Evolutionary conservation across 2,329 filamentous ascomycete species (phyloP).

Genomic region (Fusarium sp.): DNA sequence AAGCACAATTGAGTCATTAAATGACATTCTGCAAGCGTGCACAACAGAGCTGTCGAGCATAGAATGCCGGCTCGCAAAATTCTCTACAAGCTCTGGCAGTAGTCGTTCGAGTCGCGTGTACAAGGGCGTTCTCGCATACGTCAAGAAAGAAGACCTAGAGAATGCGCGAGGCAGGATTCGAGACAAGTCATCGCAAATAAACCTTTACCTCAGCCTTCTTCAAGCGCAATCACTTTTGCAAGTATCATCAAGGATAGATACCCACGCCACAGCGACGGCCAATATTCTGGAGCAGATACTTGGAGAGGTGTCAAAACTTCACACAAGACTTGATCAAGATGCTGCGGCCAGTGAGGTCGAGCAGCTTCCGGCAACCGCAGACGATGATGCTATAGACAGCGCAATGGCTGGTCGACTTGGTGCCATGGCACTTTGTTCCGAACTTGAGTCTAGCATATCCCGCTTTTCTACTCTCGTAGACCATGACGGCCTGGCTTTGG

Average conservation of each 20-base stretch:
- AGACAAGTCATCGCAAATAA: constrained; percentile 17
- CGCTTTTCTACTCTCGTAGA: constrained; percentile 4
- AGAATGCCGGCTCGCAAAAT: not conserved
- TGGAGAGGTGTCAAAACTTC: constrained; percentile 1
- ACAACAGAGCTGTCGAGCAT: not conserved
- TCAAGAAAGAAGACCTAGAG: constrained; percentile 24
- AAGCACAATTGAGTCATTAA: constrained; percentile 3
- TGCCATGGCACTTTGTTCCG: constrained; percentile 10
- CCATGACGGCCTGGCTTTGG: constrained; percentile 2
- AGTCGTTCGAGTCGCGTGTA: not conserved
- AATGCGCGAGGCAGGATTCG: constrained; percentile 8
- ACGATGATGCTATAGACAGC: not conserved
- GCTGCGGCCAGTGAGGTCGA: not conserved
- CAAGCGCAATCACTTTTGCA: constrained; percentile 16
- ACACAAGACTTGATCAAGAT: not conserved
- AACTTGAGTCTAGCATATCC: constrained; percentile 21
- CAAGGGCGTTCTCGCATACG: not conserved
- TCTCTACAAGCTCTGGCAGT: not conserved
- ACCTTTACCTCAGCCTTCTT: constrained; percentile 20
- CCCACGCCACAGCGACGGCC: not conserved
- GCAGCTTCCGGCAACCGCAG: not conserved
- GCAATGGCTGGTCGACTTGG: not conserved
- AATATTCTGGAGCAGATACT: constrained; percentile 17
- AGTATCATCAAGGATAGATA: constrained; percentile 5
- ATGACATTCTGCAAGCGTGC: not conserved